These are phyloP conservation scores for Colletotrichum sp. DNA, from an alignment of 2,329 filamentous ascomycete species.

Conservation along the genomic window DNA sequence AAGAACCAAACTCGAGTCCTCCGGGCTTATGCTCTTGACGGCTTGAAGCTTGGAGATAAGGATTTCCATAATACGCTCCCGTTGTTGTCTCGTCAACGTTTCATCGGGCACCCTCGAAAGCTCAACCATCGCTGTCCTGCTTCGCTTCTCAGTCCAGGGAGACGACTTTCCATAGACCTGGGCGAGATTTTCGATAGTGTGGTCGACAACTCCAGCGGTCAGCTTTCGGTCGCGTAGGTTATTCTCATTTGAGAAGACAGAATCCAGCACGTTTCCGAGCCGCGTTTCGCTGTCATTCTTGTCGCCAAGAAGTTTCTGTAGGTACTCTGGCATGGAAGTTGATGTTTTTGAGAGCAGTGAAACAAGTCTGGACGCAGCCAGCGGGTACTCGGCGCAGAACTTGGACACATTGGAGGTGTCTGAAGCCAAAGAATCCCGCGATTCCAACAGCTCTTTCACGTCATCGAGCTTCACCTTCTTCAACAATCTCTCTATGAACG, in stretches of 20 bases:
- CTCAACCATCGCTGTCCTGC: not conserved
- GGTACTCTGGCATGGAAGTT: constrained; percentile 4
- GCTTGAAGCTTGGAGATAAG: constrained; percentile 29
- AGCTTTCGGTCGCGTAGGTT: constrained; percentile 39
- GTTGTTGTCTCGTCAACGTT: constrained; percentile 43
- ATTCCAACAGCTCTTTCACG: not conserved
- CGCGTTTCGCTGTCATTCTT: not conserved
- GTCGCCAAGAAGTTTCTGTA: not conserved
- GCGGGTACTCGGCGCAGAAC: constrained; percentile 9
- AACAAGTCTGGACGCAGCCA: constrained; percentile 14
- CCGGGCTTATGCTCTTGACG: constrained; percentile 27
- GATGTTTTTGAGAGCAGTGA: constrained; percentile 5
- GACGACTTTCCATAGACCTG: constrained; percentile 7
- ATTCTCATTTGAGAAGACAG: constrained; percentile 39
- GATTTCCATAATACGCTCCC: constrained; percentile 45
- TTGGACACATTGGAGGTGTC: not conserved
- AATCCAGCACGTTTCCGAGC: constrained; percentile 30
- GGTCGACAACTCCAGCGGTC: constrained; percentile 33
- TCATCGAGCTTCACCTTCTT: constrained; percentile 10
- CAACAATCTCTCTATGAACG: constrained; percentile 35
- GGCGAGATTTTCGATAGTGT: constrained; percentile 31
- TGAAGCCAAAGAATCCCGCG: not conserved
- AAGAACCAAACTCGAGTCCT: constrained; percentile 42
- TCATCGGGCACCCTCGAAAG: constrained; percentile 41
- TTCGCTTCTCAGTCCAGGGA: constrained; percentile 8